phyloP scores from a whole-genome alignment of 2,329 filamentous ascomycete genomes.

The Delphinella strobiligena region DNA sequence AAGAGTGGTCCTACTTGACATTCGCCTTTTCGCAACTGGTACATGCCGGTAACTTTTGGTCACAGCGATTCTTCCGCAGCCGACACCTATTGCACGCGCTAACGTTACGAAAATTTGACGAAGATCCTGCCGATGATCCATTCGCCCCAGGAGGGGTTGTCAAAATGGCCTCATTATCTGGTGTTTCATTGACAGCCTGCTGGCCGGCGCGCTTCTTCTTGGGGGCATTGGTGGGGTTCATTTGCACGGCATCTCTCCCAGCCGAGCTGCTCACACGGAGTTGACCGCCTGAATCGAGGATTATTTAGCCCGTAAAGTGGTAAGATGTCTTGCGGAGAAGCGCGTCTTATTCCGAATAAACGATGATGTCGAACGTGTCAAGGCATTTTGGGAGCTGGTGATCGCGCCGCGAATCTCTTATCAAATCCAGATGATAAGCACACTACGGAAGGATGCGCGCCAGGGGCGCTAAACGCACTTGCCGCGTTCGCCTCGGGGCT shows the following conservation, averaged over 20 bases:
- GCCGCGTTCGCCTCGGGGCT: too few relatives aligned
- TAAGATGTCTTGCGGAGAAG: neutral
- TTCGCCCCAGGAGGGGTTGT: neutral
- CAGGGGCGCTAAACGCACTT: too few relatives aligned
- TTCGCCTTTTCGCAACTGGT: slow-evolving; percentile 86
- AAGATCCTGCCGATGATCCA: slow-evolving; percentile 44
- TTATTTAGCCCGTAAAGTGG: too few relatives aligned
- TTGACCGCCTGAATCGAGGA: neutral
- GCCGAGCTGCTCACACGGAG: slow-evolving; percentile 6
- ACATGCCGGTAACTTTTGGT: slow-evolving; percentile 84
- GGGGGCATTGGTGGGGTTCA: slow-evolving; percentile 6
- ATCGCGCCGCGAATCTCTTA: too few relatives aligned
- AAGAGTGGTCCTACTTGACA: slow-evolving; percentile 40
- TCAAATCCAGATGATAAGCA: too few relatives aligned
- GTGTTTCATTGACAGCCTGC: neutral
- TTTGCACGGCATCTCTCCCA: slow-evolving; percentile 7
- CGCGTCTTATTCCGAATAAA: too few relatives aligned
- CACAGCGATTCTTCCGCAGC: slow-evolving; percentile 85
- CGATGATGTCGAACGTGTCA: too few relatives aligned
- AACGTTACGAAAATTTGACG: slow-evolving; percentile 50
- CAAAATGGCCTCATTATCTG: neutral
- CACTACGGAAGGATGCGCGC: too few relatives aligned
- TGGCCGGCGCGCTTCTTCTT: slow-evolving; percentile 9
- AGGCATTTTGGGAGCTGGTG: too few relatives aligned
- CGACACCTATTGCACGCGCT: slow-evolving; percentile 91